phyloP scores from a whole-genome alignment of 768 basidiomycete species.

The Peribolospora baueri region DNA sequence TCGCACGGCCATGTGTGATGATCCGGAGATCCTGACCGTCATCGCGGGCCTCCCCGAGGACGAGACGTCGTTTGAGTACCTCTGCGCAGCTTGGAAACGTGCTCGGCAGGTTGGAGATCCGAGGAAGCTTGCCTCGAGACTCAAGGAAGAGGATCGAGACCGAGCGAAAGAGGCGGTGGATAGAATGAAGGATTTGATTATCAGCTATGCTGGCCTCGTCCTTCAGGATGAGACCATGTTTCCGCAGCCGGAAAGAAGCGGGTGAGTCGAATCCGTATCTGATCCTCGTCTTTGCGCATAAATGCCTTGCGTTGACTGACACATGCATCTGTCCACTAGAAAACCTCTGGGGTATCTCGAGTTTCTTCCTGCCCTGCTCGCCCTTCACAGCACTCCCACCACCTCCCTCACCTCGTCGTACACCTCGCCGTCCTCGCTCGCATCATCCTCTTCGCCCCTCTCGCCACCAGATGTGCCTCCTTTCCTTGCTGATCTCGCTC shows the following conservation, averaged over 20 bases:
- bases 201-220: constrained; percentile 69
- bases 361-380: constrained; percentile 55
- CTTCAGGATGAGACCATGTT: constrained; percentile 90
- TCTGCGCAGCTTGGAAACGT: constrained; percentile 83
- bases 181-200: constrained; percentile 51
- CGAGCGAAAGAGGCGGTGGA: constrained; percentile 27
- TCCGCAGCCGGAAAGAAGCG: constrained; percentile 39
- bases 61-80: constrained; percentile 68
- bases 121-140: constrained; percentile 6
- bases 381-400: constrained; percentile 36
- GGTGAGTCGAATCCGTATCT: constrained; percentile 26
- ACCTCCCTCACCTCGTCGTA: constrained; percentile 30
- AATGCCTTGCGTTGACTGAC: neutral
- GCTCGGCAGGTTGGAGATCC: constrained; percentile 20
- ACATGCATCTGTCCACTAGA: constrained; percentile 19
- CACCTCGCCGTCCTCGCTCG: constrained; percentile 19
- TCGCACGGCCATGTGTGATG: constrained; percentile 36
- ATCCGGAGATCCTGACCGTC: constrained; percentile 19
- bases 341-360: constrained; percentile 53
- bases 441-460: constrained; percentile 30
- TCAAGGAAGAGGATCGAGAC: constrained; percentile 29
- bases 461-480: constrained; percentile 43
- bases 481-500: constrained; percentile 61
- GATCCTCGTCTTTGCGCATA: neutral
- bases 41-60: constrained; percentile 45